These are phyloP conservation scores for Ilex paraguariensis DNA, from an alignment of 305 asterid species.

Conservation along the genomic window DNA sequence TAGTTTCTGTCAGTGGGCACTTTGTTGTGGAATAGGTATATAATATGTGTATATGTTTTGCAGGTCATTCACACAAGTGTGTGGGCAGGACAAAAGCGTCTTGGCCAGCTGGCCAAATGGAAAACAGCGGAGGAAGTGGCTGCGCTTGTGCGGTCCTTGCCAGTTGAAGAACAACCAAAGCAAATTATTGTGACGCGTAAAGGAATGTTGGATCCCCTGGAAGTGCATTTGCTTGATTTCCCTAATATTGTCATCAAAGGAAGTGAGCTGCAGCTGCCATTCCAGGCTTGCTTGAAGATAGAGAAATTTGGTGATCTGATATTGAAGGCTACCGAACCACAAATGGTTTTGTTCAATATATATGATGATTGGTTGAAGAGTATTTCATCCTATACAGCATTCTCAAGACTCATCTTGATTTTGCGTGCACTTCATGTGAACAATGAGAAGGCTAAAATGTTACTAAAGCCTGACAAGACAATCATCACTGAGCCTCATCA, in stretches of 20 bases:
- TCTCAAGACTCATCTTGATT: slow-evolving; percentile 90
- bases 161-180: slow-evolving; percentile 98
- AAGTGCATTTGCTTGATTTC: slow-evolving; percentile 97
- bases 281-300: slow-evolving; percentile 99
- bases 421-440: slow-evolving; percentile 96
- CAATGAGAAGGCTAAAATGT: slow-evolving; percentile 97
- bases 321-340: slow-evolving; percentile 97
- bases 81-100: slow-evolving; percentile 99
- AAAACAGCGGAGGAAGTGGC: slow-evolving; percentile 99
- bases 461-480: slow-evolving; percentile 98
- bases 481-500: slow-evolving; percentile 93
- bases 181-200: slow-evolving; percentile 97
- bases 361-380: slow-evolving; percentile 99
- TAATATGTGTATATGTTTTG: slow-evolving; percentile 4
- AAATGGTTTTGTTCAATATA: slow-evolving; percentile 97
- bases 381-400: slow-evolving; percentile 95
- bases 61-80: slow-evolving; percentile 99
- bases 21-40: not conserved
- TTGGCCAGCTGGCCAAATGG: slow-evolving; percentile 99
- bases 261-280: slow-evolving; percentile 97
- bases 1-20: too few species aligned
- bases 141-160: slow-evolving; percentile 93
- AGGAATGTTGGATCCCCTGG: slow-evolving; percentile 99
- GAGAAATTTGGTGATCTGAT: slow-evolving; percentile 99
- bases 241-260: slow-evolving; percentile 98